Conservation (phyloP, 1,139 yeast species). For the Geotrichum histeridarum region DNA sequence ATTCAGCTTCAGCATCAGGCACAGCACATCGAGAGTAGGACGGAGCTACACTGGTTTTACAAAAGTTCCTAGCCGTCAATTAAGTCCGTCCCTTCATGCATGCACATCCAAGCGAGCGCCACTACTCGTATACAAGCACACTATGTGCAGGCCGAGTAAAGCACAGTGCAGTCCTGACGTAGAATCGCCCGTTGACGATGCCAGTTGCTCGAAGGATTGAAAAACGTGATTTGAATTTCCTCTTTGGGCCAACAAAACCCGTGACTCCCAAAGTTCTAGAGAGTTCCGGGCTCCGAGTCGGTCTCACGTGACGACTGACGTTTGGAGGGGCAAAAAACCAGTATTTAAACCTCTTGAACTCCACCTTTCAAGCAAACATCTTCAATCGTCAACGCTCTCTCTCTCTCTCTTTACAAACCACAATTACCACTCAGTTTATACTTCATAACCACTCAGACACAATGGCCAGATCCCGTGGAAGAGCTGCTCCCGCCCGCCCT, state of each 20-base stretch:
- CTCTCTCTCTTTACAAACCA: not conserved
- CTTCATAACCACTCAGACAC: conserved; percentile 20
- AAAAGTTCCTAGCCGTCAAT: no score
- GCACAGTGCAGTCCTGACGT: no score
- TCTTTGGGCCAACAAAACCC: no score
- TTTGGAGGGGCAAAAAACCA: not conserved
- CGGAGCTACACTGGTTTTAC: conserved; percentile 52
- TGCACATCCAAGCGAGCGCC: no score
- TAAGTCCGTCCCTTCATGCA: no score
- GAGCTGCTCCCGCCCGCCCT: conserved; percentile 46
- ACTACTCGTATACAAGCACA: no score
- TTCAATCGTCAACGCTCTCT: not conserved
- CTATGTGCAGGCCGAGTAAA: no score
- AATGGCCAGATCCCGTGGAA: conserved; percentile 52
- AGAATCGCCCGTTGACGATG: no score
- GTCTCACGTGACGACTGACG: not conserved
- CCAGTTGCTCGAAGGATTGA: no score
- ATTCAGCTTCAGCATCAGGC: conserved; percentile 76
- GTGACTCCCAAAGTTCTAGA: no score
- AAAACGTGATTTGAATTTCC: no score
- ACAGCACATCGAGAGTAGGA: conserved; percentile 88
- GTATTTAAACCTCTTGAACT: not conserved
- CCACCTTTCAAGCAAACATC: not conserved
- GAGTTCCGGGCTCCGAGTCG: no score
- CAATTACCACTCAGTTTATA: conserved; percentile 3